Percentiles rank a stretch among this genome's conserved stretches.
Evolutionary conservation across 306 rosid species (phyloP).

Genomic region (Macrotyloma uniflorum): DNA sequence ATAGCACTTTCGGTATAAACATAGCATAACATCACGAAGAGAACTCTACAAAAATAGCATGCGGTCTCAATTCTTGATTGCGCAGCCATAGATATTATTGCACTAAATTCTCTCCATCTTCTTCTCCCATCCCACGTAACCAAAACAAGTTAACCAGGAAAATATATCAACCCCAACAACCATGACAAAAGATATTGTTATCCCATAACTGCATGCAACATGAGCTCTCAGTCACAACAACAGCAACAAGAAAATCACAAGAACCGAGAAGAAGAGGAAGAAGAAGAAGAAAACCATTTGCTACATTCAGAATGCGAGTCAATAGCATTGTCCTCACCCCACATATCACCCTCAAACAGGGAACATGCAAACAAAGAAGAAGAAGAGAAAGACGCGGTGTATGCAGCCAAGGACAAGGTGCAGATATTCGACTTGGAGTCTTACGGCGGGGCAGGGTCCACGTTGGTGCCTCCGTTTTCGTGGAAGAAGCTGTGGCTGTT

Average conservation of each 20-base stretch:
- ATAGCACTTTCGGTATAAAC: neutral
- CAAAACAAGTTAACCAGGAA: neutral
- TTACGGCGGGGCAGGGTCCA: neutral
- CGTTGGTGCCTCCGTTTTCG: conserved; percentile 55
- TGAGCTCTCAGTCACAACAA: conserved; percentile 35
- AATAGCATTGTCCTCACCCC: conserved; percentile 34
- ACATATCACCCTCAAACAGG: neutral
- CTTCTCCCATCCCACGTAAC: conserved; percentile 35
- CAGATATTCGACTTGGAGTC: conserved; percentile 51
- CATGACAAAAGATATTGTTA: neutral
- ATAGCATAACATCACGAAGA: conserved; percentile 8
- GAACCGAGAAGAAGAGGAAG: neutral
- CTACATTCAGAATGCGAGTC: conserved; percentile 38
- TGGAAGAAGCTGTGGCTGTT: conserved; percentile 79
- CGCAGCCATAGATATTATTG: neutral
- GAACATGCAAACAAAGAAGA: neutral
- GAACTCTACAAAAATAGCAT: conserved; percentile 33
- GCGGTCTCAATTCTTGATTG: conserved; percentile 39
- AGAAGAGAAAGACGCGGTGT: neutral
- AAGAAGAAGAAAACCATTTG: conserved; percentile 37
- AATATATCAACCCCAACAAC: conserved; percentile 12
- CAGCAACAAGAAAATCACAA: conserved; percentile 1
- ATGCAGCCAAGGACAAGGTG: conserved; percentile 48
- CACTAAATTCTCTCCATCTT: conserved; percentile 43
- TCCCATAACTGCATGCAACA: conserved; percentile 30